Base-by-base conservation (phyloP, 1,284 basidiomycete genomes). In the Pterula multifida region DNA sequence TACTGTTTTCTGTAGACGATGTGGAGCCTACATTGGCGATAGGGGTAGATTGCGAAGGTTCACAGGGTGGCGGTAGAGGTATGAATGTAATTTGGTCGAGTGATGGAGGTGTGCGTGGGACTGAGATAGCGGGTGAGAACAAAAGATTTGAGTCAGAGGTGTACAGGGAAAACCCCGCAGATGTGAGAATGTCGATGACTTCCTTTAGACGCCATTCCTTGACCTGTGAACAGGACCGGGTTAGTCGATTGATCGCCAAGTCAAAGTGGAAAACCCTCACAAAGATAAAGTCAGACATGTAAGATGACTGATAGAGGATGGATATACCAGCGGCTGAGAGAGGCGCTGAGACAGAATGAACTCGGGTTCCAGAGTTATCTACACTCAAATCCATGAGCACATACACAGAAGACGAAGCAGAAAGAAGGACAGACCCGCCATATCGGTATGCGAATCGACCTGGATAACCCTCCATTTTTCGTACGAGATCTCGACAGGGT, bases 211-310 rank as follows among this genome's bases (percentile, higher is more conserved):
- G 75, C 49, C 71, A 68, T 56, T 82, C 75, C 61, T 83, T 85
- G 51, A 85, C 81, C 81, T 84, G 57, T 23, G 51, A 25, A 28
- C 17, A 17, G 9, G n/a, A n/a, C n/a, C n/a, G n/a, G n/a, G n/a
- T n/a, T n/a, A n/a, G n/a, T n/a, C 32, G 47, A 42, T 52, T 53
- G 25, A 17, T 36, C n/a, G n/a, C 48, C 24, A 22, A 42, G 19
- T 19, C 3, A 17, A 42, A 24, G 3, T 9, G 23, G 32, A 45
- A 19, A 1, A 47, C 22, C 12, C 24, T 9, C 21, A 85, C 88
- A 55, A 91, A 77, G 48, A 91, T 81, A 63, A 87, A 90, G 65
- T 91, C 87, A 58, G 85, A 83, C 73, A 82, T 81, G 62, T 90
- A 88, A 9, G 84, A 86, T 3, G 86, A 89, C 62, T 89, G 88